phyloP scores from a whole-genome alignment of 768 basidiomycete genomes.

The Holtermannia corniformis region DNA sequence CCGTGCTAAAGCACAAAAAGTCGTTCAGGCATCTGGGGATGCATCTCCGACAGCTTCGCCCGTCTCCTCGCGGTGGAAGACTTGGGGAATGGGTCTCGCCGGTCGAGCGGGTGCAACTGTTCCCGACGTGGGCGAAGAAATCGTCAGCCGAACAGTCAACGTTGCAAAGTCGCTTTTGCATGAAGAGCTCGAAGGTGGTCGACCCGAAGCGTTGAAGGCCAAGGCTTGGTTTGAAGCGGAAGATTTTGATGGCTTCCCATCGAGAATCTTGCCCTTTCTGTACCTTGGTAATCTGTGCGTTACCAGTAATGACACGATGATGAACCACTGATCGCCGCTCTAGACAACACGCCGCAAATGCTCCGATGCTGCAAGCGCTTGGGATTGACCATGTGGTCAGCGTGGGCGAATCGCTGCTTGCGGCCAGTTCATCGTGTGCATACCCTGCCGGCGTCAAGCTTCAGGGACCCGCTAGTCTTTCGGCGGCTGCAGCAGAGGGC shows the following conservation, averaged over 20 bases:
- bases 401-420: slow-evolving; percentile 86
- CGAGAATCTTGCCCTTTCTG: slow-evolving; percentile 80
- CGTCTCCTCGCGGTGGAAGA: slow-evolving; percentile 9
- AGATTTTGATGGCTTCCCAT: slow-evolving; percentile 92
- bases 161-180: slow-evolving; percentile 13
- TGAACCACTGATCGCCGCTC: slow-evolving; percentile 7
- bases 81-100: slow-evolving; percentile 15
- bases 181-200: slow-evolving; percentile 17
- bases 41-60: slow-evolving; percentile 5
- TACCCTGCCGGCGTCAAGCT: neutral
- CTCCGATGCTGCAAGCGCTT: slow-evolving; percentile 87
- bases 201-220: slow-evolving; percentile 6
- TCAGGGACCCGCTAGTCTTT: slow-evolving; percentile 10
- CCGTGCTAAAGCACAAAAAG: slow-evolving; percentile 24
- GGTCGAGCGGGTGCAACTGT: neutral
- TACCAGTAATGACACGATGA: slow-evolving; percentile 12
- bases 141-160: slow-evolving; percentile 6
- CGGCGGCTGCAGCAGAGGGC: slow-evolving; percentile 12
- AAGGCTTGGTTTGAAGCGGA: slow-evolving; percentile 92
- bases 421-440: slow-evolving; percentile 43
- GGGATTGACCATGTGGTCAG: slow-evolving; percentile 96
- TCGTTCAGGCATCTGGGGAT: slow-evolving; percentile 15
- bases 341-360: slow-evolving; percentile 88
- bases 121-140: neutral
- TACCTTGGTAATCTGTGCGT: slow-evolving; percentile 91